Evolutionary conservation across 139 green algal species (phyloP).

Genomic region (Zygnema cylindricum): DNA sequence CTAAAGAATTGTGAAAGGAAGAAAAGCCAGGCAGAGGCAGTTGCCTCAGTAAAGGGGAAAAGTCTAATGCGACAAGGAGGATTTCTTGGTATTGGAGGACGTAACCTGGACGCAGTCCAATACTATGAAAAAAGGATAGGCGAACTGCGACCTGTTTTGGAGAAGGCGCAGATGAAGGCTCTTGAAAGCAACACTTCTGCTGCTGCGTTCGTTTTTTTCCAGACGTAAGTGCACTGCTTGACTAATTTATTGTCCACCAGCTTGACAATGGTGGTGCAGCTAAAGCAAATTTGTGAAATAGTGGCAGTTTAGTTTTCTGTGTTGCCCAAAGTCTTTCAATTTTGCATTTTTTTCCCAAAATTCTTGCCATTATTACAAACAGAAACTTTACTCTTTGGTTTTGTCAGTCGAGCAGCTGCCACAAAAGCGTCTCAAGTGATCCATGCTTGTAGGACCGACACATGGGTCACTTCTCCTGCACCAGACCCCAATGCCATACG

Average conservation of each 20-base stretch:
- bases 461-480: constrained; percentile 38
- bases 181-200: constrained; percentile 9
- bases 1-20: background rate
- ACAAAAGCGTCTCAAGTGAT: constrained; percentile 11
- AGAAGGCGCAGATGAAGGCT: constrained; percentile 19
- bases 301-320: too few relatives aligned
- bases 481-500: constrained; percentile 30
- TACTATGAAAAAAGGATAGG: constrained; percentile 12
- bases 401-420: constrained; percentile 25
- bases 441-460: background rate
- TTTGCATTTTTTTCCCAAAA: too few relatives aligned
- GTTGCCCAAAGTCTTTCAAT: too few relatives aligned
- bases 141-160: background rate
- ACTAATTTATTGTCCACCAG: too few relatives aligned
- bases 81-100: background rate
- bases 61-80: constrained; percentile 4
- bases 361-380: too few relatives aligned
- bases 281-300: too few relatives aligned
- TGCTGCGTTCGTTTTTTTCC: constrained; percentile 47
- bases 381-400: too few relatives aligned
- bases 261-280: too few relatives aligned
- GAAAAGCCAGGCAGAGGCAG: constrained; percentile 6
- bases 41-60: background rate
- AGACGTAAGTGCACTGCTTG: background rate
- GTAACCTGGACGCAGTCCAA: constrained; percentile 24